Base-by-base conservation (phyloP, 176 grass and related monocot genomes). In the Cenchrus fungigraminus region DNA sequence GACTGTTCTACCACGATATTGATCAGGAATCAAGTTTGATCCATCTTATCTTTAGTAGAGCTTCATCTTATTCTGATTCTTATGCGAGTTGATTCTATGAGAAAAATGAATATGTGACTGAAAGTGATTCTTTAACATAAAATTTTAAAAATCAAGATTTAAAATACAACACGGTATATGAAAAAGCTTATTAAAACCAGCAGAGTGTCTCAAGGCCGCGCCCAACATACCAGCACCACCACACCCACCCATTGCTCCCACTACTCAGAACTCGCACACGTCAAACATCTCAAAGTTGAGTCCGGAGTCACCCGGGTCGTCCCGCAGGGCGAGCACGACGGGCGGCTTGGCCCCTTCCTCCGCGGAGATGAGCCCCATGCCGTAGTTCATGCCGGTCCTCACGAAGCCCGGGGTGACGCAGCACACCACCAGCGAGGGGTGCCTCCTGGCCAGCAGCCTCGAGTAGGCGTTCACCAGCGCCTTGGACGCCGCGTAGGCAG, bases 401-500 rank as follows among this genome's bases (percentile, higher is more conserved):
- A 91, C 83, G 71, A 86, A 94, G 8, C 92, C 86, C 12, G 92
- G 92, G 53, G 32, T 56, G 13, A 86, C 72, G 59, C 91, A 88
- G 74, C 72, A 88, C 20, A 81, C 76, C 51, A 63, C 80, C 22
- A 93, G 72, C 46, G 53, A 70, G 11, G 74, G 86, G 64, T 83
- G 74, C 68, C 44, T 81, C 79, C 25, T 89, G 16, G 86, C 92
- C 1, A 94, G 52, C 64, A 94, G 68, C 74, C 86, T 91, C n/a
- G 89, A 61, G 79, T 94, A 81, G 32, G 89, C 86, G 79, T 85
- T 80, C 59, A 89, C 20, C 16, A 77, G 44, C 20, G 74, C 40
- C 79, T 91, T 94, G 29, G 92, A 94, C 49, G 79, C 73, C 17
- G 17, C 87, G 81, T 94, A 94, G 1, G 88, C 86, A 31, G 88